Percentiles rank a stretch among this genome's conserved stretches.
These are phyloP conservation scores for Voacanga thouarsii DNA, from an alignment of 257 asterid genomes.

Conservation along the genomic window DNA sequence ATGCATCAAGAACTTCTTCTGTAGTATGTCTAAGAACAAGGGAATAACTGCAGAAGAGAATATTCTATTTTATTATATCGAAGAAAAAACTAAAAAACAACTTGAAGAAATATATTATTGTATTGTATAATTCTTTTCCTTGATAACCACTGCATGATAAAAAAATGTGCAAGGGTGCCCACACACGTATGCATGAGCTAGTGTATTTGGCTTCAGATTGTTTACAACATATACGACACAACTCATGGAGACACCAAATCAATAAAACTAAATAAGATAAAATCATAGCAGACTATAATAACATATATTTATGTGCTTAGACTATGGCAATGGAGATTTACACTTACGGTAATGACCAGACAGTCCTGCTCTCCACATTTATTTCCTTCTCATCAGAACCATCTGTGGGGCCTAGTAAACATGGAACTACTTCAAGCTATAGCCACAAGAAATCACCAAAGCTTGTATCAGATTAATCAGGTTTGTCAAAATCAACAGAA, in stretches of 20 bases:
- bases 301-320: background rate
- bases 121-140: background rate
- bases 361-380: conserved; percentile 46
- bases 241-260: conserved; percentile 3
- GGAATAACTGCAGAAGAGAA: conserved; percentile 60
- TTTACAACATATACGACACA: background rate
- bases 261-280: background rate
- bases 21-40: conserved; percentile 89
- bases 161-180: background rate
- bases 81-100: background rate
- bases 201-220: background rate
- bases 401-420: conserved; percentile 65
- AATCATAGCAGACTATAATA: background rate
- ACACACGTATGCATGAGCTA: background rate
- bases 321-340: background rate
- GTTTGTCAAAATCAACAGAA: background rate
- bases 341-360: conserved; percentile 89
- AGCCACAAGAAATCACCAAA: conserved; percentile 25
- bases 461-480: background rate
- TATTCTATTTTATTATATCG: background rate
- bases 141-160: background rate
- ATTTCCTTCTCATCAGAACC: conserved; percentile 28
- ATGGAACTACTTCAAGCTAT: conserved; percentile 87
- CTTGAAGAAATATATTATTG: background rate
- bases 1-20: conserved; percentile 91